Conservation (phyloP, 1,139 yeast genomes). For the Kazachstania sp. region DNA sequence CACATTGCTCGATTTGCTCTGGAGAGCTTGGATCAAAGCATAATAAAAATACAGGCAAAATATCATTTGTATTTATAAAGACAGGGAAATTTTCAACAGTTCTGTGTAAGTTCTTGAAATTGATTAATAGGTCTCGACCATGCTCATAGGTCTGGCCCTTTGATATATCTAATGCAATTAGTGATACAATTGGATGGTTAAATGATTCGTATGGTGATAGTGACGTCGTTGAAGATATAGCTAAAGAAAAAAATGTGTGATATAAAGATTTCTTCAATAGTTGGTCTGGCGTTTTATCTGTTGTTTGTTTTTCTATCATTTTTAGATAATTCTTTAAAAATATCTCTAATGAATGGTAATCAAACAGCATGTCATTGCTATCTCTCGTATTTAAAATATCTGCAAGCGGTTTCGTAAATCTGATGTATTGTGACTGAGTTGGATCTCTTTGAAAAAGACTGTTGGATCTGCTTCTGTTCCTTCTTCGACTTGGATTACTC, state of each 20-base stretch:
- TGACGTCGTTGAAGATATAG: conserved; percentile 49
- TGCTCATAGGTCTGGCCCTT: conserved; percentile 35
- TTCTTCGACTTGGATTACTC: neutral
- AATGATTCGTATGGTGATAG: conserved; percentile 80
- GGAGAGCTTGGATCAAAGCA: conserved; percentile 27
- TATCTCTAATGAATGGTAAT: conserved; percentile 31
- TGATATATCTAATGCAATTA: conserved; percentile 48
- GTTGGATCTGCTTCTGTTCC: conserved; percentile 23
- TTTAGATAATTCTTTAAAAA: conserved; percentile 30
- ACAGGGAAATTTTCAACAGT: conserved; percentile 39
- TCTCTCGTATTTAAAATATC: conserved; percentile 28
- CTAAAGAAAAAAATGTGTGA: conserved; percentile 48
- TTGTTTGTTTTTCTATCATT: conserved; percentile 29
- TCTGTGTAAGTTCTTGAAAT: conserved; percentile 36
- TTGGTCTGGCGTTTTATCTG: conserved; percentile 16
- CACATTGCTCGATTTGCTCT: conserved; percentile 26
- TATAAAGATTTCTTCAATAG: conserved; percentile 42
- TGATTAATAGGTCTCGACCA: conserved; percentile 46
- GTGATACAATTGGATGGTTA: conserved; percentile 78
- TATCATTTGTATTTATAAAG: conserved; percentile 51
- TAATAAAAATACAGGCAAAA: conserved; percentile 38
- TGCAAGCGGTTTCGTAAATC: conserved; percentile 39
- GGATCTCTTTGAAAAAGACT: conserved; percentile 28
- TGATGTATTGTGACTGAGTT: conserved; percentile 34
- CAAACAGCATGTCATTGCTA: conserved; percentile 25